These are phyloP conservation scores for Przewalskia tangutica DNA, from an alignment of 257 asterid species.

Conservation along the genomic window DNA sequence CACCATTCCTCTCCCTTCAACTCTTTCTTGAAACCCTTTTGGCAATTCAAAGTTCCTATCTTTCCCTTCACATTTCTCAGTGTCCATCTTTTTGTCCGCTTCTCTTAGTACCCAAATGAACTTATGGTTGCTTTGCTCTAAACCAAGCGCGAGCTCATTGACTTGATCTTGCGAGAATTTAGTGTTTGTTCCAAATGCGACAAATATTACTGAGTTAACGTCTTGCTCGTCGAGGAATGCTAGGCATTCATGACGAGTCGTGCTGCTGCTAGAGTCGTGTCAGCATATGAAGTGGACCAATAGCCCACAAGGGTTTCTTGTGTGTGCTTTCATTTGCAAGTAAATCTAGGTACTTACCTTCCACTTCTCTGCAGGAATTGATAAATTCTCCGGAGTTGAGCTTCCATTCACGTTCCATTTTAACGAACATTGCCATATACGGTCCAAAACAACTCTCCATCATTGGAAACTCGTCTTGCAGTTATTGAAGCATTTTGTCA, in stretches of 20 bases:
- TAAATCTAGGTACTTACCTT: background rate
- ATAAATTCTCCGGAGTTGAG: background rate
- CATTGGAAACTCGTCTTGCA: background rate
- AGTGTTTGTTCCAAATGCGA: background rate
- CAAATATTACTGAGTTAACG: background rate
- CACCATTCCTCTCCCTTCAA: background rate
- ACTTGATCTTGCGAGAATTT: background rate
- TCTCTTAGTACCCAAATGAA: background rate
- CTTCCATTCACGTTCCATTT: background rate
- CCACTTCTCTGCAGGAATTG: background rate
- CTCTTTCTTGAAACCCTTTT: background rate
- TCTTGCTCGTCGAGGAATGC: background rate
- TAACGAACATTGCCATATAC: background rate
- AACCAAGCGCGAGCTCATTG: background rate
- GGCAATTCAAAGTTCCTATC: background rate
- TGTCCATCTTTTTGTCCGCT: background rate
- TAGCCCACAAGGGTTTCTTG: background rate
- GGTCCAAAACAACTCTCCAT: background rate
- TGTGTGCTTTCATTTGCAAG: background rate
- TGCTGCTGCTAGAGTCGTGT: background rate
- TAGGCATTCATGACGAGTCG: background rate
- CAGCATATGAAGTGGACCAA: background rate
- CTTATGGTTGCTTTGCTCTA: background rate
- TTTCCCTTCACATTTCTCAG: background rate
- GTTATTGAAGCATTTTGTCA: background rate